phyloP scores from a whole-genome alignment of 2,329 filamentous ascomycete genomes.

The Apiospora arundinis region DNA sequence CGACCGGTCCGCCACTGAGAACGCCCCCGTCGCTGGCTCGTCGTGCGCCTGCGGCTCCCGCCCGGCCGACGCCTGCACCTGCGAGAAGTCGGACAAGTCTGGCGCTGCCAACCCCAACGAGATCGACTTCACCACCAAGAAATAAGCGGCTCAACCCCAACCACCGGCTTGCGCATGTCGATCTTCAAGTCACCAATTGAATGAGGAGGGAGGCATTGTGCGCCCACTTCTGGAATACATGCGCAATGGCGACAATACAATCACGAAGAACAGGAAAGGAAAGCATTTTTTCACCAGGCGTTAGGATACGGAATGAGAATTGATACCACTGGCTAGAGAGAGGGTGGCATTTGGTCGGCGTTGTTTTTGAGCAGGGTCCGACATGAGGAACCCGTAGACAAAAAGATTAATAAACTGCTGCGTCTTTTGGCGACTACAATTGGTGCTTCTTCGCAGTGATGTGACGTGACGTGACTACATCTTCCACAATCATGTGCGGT shows the following conservation, averaged over 20 bases:
- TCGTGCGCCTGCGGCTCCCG: constrained; percentile 82
- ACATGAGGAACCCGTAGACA: neutral
- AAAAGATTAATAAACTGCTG: neutral
- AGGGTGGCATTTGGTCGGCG: constrained; percentile 9
- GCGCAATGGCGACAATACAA: neutral
- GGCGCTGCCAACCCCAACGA: constrained; percentile 70
- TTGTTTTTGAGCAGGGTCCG: neutral
- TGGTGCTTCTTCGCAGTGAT: too few species aligned
- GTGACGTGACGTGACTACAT: neutral
- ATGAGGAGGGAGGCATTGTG: neutral
- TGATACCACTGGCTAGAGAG: constrained; percentile 14
- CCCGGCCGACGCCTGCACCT: constrained; percentile 77
- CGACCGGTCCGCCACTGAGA: constrained; percentile 74
- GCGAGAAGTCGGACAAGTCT: constrained; percentile 72
- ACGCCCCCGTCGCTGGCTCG: constrained; percentile 62
- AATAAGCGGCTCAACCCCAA: constrained; percentile 41
- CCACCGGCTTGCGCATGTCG: neutral
- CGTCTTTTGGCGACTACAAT: neutral
- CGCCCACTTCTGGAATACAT: neutral
- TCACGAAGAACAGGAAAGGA: neutral
- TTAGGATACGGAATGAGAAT: constrained; percentile 18
- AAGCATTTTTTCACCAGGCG: constrained; percentile 3
- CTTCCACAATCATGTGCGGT: neutral
- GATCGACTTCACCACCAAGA: constrained; percentile 84
- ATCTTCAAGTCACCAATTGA: neutral